These are phyloP conservation scores for Collybia mongolica DNA, from an alignment of 768 basidiomycete species.

Conservation along the genomic window DNA sequence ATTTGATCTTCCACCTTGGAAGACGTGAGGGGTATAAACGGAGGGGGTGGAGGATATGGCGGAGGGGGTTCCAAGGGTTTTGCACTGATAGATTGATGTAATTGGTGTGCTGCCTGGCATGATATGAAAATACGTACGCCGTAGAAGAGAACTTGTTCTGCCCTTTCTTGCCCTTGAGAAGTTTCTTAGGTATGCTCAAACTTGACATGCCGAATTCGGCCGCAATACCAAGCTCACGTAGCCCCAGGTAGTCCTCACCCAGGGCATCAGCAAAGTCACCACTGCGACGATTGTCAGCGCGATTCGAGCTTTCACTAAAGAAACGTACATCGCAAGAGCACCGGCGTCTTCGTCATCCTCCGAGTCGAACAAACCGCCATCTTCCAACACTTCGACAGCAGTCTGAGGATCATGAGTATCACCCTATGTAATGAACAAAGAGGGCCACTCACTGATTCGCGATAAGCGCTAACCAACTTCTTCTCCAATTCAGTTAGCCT, in stretches of 20 bases:
- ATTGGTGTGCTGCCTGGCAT: background rate
- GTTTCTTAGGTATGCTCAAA: constrained; percentile 72
- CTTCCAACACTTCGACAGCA: constrained; percentile 49
- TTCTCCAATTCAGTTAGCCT: constrained; percentile 80
- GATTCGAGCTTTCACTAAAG: background rate
- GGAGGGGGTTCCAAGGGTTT: constrained; percentile 75
- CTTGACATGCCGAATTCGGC: constrained; percentile 78
- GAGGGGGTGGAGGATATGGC: constrained; percentile 83
- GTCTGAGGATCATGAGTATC: constrained; percentile 27
- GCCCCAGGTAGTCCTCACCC: constrained; percentile 91
- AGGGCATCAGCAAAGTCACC: constrained; percentile 87
- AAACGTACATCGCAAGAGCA: constrained; percentile 54
- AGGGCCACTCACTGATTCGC: constrained; percentile 64
- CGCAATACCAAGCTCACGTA: constrained; percentile 86
- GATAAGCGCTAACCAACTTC: constrained; percentile 82
- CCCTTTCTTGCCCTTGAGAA: constrained; percentile 67
- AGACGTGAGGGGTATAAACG: constrained; percentile 71
- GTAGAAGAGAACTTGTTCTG: constrained; percentile 35
- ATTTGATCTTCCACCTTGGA: constrained; percentile 75
- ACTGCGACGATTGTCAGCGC: constrained; percentile 30
- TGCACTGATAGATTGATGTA: constrained; percentile 33
- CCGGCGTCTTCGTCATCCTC: constrained; percentile 53
- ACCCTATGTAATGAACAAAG: background rate
- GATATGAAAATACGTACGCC: constrained; percentile 41
- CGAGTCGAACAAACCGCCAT: constrained; percentile 67